phyloP scores from a whole-genome alignment of 2,329 filamentous ascomycete species.

The Chrysosporium queenslandicum region DNA sequence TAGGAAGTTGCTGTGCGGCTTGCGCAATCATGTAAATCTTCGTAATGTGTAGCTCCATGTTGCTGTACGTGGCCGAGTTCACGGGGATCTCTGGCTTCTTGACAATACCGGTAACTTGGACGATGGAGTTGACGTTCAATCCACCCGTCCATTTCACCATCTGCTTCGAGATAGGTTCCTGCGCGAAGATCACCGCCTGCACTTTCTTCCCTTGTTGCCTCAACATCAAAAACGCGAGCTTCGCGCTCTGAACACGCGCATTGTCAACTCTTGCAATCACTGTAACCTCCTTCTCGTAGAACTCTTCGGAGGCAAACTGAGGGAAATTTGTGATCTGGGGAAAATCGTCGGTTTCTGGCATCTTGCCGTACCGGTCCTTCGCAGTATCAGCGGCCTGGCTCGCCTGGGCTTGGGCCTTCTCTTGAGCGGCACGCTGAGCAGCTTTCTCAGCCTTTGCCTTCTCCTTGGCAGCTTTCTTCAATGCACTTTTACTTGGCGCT shows the following conservation, averaged over 20 bases:
- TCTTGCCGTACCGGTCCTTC: conserved; percentile 70
- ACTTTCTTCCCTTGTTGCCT: conserved; percentile 68
- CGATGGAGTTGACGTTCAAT: conserved; percentile 69
- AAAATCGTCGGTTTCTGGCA: conserved; percentile 49
- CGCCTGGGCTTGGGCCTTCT: conserved; percentile 58
- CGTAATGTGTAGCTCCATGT: conserved; percentile 76
- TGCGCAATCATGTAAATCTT: conserved; percentile 71
- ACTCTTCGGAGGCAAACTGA: conserved; percentile 43
- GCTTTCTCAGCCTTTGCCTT: conserved; percentile 81
- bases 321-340: conserved; percentile 52
- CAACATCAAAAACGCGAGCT: conserved; percentile 83
- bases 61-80: conserved; percentile 71
- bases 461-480: conserved; percentile 82
- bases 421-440: conserved; percentile 58
- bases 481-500: conserved; percentile 61
- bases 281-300: conserved; percentile 60
- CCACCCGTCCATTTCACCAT: conserved; percentile 89
- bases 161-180: conserved; percentile 57
- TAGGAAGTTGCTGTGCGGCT: conserved; percentile 50
- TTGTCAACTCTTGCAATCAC: conserved; percentile 80
- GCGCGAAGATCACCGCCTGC: conserved; percentile 66
- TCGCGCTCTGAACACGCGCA: conserved; percentile 75
- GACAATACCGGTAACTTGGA: conserved; percentile 69
- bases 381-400: conserved; percentile 50
- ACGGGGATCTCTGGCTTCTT: conserved; percentile 77